These are phyloP conservation scores for Nothomitra cinnamomea DNA, from an alignment of 2,329 filamentous ascomycete genomes.

Conservation along the genomic window DNA sequence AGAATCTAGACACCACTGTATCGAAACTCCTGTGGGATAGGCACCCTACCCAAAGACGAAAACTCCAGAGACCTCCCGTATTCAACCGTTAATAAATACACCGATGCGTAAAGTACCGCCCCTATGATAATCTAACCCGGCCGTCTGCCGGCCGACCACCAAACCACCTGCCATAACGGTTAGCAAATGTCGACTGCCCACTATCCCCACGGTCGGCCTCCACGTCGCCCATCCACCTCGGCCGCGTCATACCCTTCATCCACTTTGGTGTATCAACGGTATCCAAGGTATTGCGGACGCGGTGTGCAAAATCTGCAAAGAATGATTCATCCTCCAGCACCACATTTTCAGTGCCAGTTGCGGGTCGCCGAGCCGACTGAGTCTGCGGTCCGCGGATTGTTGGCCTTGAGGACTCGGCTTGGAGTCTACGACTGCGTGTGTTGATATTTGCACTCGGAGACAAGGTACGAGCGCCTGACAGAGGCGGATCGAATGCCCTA, in stretches of 20 bases:
- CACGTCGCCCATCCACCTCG: constrained; percentile 62
- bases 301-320: constrained; percentile 66
- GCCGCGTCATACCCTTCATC: constrained; percentile 63
- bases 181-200: constrained; percentile 14
- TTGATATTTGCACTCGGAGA: neutral
- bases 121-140: constrained; percentile 20
- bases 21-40: neutral
- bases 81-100: neutral
- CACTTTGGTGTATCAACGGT: constrained; percentile 66
- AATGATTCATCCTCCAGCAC: constrained; percentile 64
- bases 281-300: constrained; percentile 85
- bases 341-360: constrained; percentile 28
- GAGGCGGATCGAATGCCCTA: constrained; percentile 7
- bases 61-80: neutral
- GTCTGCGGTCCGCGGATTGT: constrained; percentile 11
- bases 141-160: constrained; percentile 24
- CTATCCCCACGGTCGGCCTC: constrained; percentile 18
- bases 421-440: neutral
- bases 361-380: neutral
- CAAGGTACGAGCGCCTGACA: neutral
- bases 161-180: constrained; percentile 23
- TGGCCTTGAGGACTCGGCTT: neutral
- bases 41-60: neutral
- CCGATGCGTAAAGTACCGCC: too few species aligned
- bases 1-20: too few species aligned